Base-by-base conservation (phyloP, 75 land plant genomes). In the Pinus taeda region DNA sequence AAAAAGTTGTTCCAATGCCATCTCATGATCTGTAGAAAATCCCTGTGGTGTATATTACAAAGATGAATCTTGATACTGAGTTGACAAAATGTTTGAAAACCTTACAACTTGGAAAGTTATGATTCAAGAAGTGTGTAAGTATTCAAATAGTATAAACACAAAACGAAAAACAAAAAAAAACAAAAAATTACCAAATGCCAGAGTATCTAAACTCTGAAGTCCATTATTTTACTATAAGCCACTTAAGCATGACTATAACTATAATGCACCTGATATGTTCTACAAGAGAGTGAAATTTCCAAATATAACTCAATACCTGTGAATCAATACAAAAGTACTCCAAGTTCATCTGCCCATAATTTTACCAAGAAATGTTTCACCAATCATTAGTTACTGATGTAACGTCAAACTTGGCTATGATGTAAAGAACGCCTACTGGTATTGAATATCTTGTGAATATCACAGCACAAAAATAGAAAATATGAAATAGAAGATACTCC, bases 241-340 rank as follows among this genome's bases (percentile, higher is more conserved):
- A 45, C 8, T 37, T 69, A 20, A 69, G 71, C 53, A 20, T 69
- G 8, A 20, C 22, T 69, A 39, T n/a, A 33, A 39, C 39, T 45
- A 69, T 39, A 67, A 69, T 39, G 42, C 6, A 3, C 49, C 49
- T 45, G 20, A 69, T 18, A 37, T n/a, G 20, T 69, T 21, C 71
- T 69, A 69, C 42, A 69, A 3, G 1, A 14, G 39, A 69, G 1
- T 7, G 17, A 69, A 42, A 11, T 69, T 37, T 8, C 22, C 18
- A 65, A 65, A 36, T 26, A 65, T 42, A 69, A 39, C 71, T n/a
- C 49, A 12, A 69, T 86, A 97, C 99, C 99, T 94, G 98, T 71
- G 88, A 90, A 75, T 94, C 99, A 78, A 92, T 88, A 6, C 98
- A 80, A 72, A 92, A 85, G 62, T 94, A 93, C 82, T 96, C 99